These are phyloP conservation scores for Volvariella surrecta DNA, from an alignment of 1,284 basidiomycete genomes.

Conservation along the genomic window DNA sequence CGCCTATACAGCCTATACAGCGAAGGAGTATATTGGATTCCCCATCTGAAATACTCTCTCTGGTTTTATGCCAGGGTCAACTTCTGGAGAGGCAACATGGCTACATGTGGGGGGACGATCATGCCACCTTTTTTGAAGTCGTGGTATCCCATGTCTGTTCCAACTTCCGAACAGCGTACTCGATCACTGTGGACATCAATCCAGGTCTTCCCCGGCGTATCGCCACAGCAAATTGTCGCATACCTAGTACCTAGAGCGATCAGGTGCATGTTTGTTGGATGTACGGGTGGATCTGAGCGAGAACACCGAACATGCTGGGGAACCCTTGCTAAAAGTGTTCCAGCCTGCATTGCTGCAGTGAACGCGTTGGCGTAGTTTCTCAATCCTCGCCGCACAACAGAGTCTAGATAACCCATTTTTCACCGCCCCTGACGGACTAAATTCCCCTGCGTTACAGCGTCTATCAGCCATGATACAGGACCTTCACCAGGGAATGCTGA, in stretches of 20 bases:
- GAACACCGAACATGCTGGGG: constrained; percentile 7
- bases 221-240: constrained; percentile 17
- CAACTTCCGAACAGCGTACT: constrained; percentile 26
- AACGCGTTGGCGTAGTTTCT: constrained; percentile 26
- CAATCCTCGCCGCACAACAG: constrained; percentile 18
- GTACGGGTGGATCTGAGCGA: constrained; percentile 24
- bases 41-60: constrained; percentile 21
- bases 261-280: constrained; percentile 21
- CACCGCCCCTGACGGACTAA: constrained; percentile 15
- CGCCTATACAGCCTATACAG: too few species aligned
- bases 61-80: constrained; percentile 21
- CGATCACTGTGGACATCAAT: constrained; percentile 31
- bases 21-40: constrained; percentile 14
- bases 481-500: constrained; percentile 11
- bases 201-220: constrained; percentile 11
- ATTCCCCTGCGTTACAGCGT: constrained; percentile 23
- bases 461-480: constrained; percentile 27
- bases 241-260: constrained; percentile 31
- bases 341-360: constrained; percentile 21
- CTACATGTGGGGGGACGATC: constrained; percentile 6
- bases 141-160: constrained; percentile 27
- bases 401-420: constrained; percentile 22
- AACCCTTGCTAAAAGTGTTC: constrained; percentile 16
- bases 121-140: constrained; percentile 23
- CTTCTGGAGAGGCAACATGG: constrained; percentile 12